Evolutionary conservation across 1,139 yeast genomes (phyloP), one percentile per base, ranked within the genome.

Genomic region (Taiozyma sp.): DNA sequence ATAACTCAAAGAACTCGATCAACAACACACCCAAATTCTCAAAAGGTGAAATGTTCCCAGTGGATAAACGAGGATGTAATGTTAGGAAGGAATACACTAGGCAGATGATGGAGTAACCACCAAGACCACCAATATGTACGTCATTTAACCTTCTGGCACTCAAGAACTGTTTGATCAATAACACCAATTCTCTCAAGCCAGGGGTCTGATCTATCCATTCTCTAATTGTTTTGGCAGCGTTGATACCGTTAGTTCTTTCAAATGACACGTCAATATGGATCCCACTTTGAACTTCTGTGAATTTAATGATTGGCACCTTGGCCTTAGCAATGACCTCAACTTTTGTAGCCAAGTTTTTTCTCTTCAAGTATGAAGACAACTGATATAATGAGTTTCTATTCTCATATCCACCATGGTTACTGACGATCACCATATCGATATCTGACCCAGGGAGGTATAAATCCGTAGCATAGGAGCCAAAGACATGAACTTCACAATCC

Each of bases 381-480:
- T 87, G 87, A 66, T 87, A 91, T 46, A 95, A 71, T 46, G 83
- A 75, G 24, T 83, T 79, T 61, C 90, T 78, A 53, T 78, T 80
- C 57, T 84, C 95, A 64, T 86, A 84, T 58, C 79, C 79, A 4
- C 87, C 86, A 4, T 75, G 67, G 16, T 75, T 71, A 12, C 96
- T 87, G 9, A 85, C 74, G 29, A 95, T 80, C 44, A 92, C 98
- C 84, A 95, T 84, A 69, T 95, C 99, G 38, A 95, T 91, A 73
- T 95, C 99, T 0, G 97, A 90, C 1, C 97, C 97, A 0, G 99
- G 99, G 27, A 95, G 73, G 63, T 92, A 93, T 56, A 95, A 72
- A 65, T 92, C 97, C 0, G 99, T 92, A 0, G 99, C 98, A 67
- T 83, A 89, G 0, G 98, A 91, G 0, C 99, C 99, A 73, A 95